Evolutionary conservation across 169 alveolate species (phyloP).

Genomic region (Cardiosporidium cionae): DNA sequence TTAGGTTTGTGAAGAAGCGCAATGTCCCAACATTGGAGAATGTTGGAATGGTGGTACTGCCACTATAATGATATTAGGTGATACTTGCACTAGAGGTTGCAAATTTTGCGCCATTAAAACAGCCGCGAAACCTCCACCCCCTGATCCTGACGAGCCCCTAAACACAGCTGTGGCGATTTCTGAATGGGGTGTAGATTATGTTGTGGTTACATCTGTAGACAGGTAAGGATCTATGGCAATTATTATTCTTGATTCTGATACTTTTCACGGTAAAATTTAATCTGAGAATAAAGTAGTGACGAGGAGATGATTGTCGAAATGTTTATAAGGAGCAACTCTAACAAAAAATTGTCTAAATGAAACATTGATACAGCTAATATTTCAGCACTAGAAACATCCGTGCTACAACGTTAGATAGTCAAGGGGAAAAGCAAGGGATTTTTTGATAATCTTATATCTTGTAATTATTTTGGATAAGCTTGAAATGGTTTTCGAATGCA

Average conservation of each 20-base stretch:
- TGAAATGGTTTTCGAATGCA: no score
- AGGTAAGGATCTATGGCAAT: slow-evolving; percentile 1
- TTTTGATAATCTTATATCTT: no score
- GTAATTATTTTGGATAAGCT: no score
- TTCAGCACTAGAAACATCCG: no score
- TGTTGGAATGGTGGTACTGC: slow-evolving; percentile 67
- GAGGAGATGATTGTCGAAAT: no score
- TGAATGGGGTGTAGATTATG: slow-evolving; percentile 52
- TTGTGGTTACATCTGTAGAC: slow-evolving; percentile 56
- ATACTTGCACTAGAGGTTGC: slow-evolving; percentile 62
- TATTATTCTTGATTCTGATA: slow-evolving; percentile 1
- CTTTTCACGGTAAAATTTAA: neutral
- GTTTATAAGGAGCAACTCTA: no score
- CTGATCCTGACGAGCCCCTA: slow-evolving; percentile 50
- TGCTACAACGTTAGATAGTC: no score
- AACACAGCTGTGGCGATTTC: slow-evolving; percentile 54
- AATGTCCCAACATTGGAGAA: slow-evolving; percentile 61
- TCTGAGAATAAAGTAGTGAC: no score
- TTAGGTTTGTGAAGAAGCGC: slow-evolving; percentile 58
- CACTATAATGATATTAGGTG: slow-evolving; percentile 57
- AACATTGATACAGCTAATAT: no score
- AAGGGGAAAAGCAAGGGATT: no score
- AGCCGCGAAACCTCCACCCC: slow-evolving; percentile 48
- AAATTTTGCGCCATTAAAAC: slow-evolving; percentile 56
- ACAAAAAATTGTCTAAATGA: no score